phyloP scores from a whole-genome alignment of 257 asterid species.

The Penstemon davidsonii region DNA sequence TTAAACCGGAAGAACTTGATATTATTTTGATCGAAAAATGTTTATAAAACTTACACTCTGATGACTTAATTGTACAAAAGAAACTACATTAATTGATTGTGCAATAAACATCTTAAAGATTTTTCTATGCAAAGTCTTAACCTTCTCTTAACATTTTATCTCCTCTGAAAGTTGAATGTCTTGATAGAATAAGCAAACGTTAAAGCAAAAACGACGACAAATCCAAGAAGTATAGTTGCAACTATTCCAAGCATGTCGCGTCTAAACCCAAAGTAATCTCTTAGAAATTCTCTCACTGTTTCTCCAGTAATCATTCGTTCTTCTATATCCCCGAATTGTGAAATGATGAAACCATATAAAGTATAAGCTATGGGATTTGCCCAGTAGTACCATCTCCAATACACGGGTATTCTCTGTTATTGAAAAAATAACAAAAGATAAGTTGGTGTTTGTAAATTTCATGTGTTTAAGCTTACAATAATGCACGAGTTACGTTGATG shows the following conservation, averaged over 20 bases:
- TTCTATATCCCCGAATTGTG: constrained; percentile 63
- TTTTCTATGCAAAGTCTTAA: too few species aligned
- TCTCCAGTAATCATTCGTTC: constrained; percentile 22
- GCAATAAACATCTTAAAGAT: too few species aligned
- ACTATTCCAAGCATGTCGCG: constrained; percentile 34
- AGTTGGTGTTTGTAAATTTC: too few species aligned
- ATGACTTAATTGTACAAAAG: too few species aligned
- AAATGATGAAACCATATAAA: constrained; percentile 54
- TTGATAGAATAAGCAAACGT: constrained; percentile 39
- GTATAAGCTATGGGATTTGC: constrained; percentile 60
- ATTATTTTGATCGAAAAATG: too few species aligned
- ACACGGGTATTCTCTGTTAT: constrained; percentile 62
- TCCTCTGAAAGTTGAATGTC: constrained; percentile 49
- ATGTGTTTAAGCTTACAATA: too few species aligned
- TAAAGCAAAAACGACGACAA: constrained; percentile 33
- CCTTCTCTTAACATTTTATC: constrained; percentile 16
- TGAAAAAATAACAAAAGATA: too few species aligned
- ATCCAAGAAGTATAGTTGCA: constrained; percentile 37
- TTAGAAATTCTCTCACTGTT: constrained; percentile 36
- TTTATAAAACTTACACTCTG: too few species aligned
- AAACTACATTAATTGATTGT: too few species aligned
- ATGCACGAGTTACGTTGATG: background rate
- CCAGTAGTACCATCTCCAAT: constrained; percentile 96
- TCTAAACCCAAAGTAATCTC: constrained; percentile 37
- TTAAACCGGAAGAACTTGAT: too few species aligned